phyloP scores from a whole-genome alignment of 139 green algal genomes.

The Ettlia oleoabundans region DNA sequence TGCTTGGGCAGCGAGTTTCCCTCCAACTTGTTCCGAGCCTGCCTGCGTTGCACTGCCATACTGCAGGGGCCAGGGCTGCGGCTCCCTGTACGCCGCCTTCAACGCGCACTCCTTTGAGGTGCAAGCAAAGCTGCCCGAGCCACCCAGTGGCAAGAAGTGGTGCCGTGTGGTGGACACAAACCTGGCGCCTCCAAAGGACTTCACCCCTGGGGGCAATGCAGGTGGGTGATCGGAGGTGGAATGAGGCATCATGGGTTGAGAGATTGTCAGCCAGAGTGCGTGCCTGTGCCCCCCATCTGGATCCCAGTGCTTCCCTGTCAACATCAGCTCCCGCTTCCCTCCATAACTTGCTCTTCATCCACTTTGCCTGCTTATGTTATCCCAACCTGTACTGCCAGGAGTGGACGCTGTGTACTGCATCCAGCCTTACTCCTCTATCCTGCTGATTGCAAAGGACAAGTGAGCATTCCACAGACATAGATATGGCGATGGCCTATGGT shows the following conservation, averaged over 20 bases:
- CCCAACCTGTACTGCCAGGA: background rate
- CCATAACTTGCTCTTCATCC: too few species aligned
- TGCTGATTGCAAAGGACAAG: slow-evolving; percentile 66
- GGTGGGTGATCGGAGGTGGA: background rate
- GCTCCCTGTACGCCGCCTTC: slow-evolving; percentile 92
- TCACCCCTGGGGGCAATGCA: slow-evolving; percentile 80
- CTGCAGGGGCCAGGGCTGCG: slow-evolving; percentile 52
- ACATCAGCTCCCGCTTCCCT: too few species aligned
- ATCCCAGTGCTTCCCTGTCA: too few species aligned
- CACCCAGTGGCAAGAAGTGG: slow-evolving; percentile 79
- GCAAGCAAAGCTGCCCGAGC: slow-evolving; percentile 61
- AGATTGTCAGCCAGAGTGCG: background rate
- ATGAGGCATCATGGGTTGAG: background rate
- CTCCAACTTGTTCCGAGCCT: too few species aligned
- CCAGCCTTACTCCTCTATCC: slow-evolving; percentile 72
- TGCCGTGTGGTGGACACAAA: slow-evolving; percentile 94
- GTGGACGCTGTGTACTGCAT: slow-evolving; percentile 62
- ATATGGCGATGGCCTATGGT: too few species aligned
- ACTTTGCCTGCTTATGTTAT: background rate
- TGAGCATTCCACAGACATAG: too few species aligned
- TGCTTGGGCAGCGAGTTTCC: too few species aligned
- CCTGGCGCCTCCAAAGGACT: slow-evolving; percentile 88
- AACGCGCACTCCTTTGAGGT: slow-evolving; percentile 91
- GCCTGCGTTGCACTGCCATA: too few species aligned
- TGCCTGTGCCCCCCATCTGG: too few species aligned